Percentiles rank a stretch among this genome's conserved stretches.
Evolutionary conservation across 495 filamentous ascomycete species (phyloP).

Genomic region (Oidiodendron maius): DNA sequence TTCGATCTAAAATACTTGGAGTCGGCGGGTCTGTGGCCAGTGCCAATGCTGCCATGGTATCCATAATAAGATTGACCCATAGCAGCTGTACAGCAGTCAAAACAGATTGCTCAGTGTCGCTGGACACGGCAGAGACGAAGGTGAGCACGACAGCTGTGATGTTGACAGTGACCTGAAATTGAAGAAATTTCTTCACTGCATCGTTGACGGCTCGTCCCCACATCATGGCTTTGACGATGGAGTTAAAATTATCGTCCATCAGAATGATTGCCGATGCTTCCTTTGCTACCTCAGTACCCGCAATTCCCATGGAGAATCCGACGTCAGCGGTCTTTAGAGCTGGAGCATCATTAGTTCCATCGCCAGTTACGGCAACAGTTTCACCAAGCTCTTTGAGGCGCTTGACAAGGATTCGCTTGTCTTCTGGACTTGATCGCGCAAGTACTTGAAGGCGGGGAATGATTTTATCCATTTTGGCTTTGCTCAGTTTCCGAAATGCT

Average conservation of each 20-base stretch:
- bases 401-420: conserved; percentile 77
- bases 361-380: conserved; percentile 87
- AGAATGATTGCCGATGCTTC: conserved; percentile 89
- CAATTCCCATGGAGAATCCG: conserved; percentile 89
- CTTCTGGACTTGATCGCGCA: conserved; percentile 81
- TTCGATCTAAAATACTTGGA: conserved; percentile 71
- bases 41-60: conserved; percentile 82
- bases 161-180: conserved; percentile 91
- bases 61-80: conserved; percentile 95
- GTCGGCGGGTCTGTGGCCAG: conserved; percentile 81
- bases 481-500: conserved; percentile 70
- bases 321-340: conserved; percentile 82
- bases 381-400: conserved; percentile 79
- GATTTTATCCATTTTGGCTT: conserved; percentile 61
- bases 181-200: conserved; percentile 83
- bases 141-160: conserved; percentile 80
- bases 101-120: conserved; percentile 57
- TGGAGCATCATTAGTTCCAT: conserved; percentile 87
- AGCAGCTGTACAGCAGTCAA: conserved; percentile 81
- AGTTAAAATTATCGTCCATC: conserved; percentile 86
- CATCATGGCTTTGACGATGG: conserved; percentile 82
- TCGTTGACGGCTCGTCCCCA: conserved; percentile 92
- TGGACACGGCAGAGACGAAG: conserved; percentile 77
- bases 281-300: conserved; percentile 89
- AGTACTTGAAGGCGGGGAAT: conserved; percentile 76